These are phyloP conservation scores for Arxiozyma telluris DNA, from an alignment of 1,139 yeast species.

Conservation along the genomic window DNA sequence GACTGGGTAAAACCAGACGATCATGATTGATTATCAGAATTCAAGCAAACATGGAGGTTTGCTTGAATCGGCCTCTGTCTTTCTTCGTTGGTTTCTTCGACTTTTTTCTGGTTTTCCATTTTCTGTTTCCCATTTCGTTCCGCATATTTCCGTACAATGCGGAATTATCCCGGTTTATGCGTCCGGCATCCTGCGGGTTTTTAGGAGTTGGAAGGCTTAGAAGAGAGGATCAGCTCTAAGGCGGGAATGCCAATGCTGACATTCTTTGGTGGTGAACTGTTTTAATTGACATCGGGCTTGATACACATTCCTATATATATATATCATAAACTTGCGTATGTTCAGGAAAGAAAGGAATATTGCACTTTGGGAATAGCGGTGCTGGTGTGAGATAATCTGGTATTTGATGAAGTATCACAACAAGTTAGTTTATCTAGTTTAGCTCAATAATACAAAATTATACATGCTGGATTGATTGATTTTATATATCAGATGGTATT, in stretches of 20 bases:
- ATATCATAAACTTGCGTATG: too few species aligned
- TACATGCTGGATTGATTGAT: neutral
- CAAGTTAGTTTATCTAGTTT: neutral
- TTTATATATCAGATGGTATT: neutral
- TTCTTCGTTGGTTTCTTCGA: too few species aligned
- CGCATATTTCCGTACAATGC: neutral
- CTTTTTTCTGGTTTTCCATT: neutral
- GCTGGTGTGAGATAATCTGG: neutral
- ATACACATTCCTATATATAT: neutral
- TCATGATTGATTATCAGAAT: too few species aligned
- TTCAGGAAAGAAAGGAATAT: neutral
- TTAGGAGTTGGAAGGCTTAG: neutral
- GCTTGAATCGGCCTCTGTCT: too few species aligned
- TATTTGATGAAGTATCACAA: too few species aligned
- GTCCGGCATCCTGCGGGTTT: neutral
- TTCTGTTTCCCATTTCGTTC: too few species aligned
- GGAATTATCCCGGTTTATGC: neutral
- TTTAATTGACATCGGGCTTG: too few species aligned
- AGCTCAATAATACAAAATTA: neutral
- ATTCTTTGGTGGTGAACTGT: too few species aligned
- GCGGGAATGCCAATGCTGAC: neutral
- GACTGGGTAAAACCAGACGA: too few species aligned
- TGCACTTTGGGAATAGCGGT: neutral
- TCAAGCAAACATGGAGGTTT: too few species aligned
- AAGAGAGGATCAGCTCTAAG: neutral